Conservation (phyloP, 805 yeast genomes). For the Candida sithepensis region DNA sequence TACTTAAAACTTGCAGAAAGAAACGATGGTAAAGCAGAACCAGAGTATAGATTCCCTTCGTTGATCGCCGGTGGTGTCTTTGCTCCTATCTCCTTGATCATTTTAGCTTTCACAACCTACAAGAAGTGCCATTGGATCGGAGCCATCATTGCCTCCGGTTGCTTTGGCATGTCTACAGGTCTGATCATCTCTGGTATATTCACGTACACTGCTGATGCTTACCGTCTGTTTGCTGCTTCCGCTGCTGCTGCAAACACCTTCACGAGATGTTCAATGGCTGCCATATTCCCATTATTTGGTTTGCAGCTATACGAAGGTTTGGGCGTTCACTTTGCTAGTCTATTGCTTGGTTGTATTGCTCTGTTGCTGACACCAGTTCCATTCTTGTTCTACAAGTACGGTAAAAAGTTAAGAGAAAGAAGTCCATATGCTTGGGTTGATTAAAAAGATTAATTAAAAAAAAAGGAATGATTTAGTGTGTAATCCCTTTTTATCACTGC, state of each 20-base stretch:
- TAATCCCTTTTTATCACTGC: too few species aligned
- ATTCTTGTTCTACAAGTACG: conserved; percentile 47
- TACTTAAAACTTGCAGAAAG: conserved; percentile 31
- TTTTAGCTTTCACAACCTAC: conserved; percentile 57
- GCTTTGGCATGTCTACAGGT: conserved; percentile 43
- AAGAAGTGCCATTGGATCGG: conserved; percentile 51
- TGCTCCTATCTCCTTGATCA: conserved; percentile 52
- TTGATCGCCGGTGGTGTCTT: conserved; percentile 52
- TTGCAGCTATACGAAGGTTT: conserved; percentile 51
- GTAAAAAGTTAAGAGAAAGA: conserved; percentile 40
- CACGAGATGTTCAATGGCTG: conserved; percentile 51
- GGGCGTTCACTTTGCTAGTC: conserved; percentile 58
- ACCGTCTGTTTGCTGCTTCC: conserved; percentile 48
- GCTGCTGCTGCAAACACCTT: conserved; percentile 50
- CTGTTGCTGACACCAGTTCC: conserved; percentile 53
- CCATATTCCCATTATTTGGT: conserved; percentile 55
- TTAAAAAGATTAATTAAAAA: background rate
- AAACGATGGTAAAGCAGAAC: conserved; percentile 41
- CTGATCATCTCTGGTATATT: conserved; percentile 38
- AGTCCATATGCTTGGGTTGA: conserved; percentile 45
- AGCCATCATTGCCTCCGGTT: conserved; percentile 41
- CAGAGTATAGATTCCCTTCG: conserved; percentile 58
- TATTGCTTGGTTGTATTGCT: conserved; percentile 48
- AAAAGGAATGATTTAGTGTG: background rate
- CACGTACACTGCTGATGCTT: conserved; percentile 40